Evolutionary conservation across 108 stramenopile species (phyloP).

Genomic region (Tribonema minus): DNA sequence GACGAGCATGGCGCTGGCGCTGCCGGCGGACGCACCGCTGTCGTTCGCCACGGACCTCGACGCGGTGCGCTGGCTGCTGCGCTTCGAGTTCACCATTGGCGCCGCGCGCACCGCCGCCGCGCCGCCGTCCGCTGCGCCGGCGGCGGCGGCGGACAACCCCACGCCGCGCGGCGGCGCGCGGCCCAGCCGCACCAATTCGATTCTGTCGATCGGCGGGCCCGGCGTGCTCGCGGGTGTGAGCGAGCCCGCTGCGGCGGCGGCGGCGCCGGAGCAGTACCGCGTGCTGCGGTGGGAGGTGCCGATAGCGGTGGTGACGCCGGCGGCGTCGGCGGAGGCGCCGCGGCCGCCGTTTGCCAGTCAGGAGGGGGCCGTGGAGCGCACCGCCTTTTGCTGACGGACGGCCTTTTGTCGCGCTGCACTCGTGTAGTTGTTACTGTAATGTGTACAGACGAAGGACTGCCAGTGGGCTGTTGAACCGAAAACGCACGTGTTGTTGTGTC

Average conservation of each 20-base stretch:
- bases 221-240: no score
- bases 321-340: background rate
- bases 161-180: background rate
- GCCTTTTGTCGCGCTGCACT: no score
- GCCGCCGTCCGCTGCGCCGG: background rate
- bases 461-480: no score
- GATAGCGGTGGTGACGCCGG: background rate
- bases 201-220: no score
- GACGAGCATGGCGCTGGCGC: slow-evolving; percentile 9
- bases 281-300: background rate
- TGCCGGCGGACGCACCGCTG: slow-evolving; percentile 22
- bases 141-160: background rate
- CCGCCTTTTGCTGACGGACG: no score
- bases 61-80: slow-evolving; percentile 6
- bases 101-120: background rate
- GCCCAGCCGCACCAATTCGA: no score
- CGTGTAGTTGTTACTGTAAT: no score
- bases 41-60: slow-evolving; percentile 22
- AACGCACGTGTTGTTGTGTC: no score
- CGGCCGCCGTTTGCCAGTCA: no score
- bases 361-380: no score
- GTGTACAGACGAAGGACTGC: no score
- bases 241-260: no score
- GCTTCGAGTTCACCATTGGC: slow-evolving; percentile 31
- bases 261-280: background rate